Conservation (phyloP, 371 early-diverging fungal genomes). For the Mortierella sp. region DNA sequence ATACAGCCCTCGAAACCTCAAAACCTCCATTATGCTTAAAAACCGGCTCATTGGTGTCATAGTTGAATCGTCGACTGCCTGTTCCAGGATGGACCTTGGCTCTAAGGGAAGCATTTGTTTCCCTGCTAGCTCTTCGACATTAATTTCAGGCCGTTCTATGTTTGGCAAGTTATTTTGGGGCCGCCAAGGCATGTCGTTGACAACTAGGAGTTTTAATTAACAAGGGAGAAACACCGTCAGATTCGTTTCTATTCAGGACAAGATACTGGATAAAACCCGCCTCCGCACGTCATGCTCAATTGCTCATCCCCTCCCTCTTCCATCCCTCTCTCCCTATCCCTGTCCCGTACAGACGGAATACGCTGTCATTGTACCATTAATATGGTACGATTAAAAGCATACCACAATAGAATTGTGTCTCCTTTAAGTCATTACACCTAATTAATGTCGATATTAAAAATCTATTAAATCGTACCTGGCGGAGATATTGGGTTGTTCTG, state of each 20-base stretch:
- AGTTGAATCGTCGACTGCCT: constrained; percentile 53
- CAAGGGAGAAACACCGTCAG: constrained; percentile 4
- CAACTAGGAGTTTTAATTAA: constrained; percentile 16
- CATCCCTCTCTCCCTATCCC: not conserved
- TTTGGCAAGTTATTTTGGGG: constrained; percentile 51
- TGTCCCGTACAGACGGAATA: not conserved
- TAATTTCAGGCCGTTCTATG: constrained; percentile 51
- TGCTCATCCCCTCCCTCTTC: not conserved
- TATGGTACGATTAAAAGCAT: not conserved
- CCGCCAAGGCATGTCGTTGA: constrained; percentile 54
- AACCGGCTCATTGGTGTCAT: constrained; percentile 57
- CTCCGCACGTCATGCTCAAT: not conserved
- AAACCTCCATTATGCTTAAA: constrained; percentile 44
- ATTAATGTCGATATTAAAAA: constrained; percentile 12
- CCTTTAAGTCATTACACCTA: not conserved
- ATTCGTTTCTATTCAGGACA: not conserved
- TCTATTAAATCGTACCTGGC: constrained; percentile 37
- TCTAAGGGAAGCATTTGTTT: constrained; percentile 57
- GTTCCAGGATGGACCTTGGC: constrained; percentile 52
- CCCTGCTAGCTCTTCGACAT: constrained; percentile 55
- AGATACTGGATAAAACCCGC: not conserved
- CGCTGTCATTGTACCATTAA: not conserved
- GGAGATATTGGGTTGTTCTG: constrained; percentile 44
- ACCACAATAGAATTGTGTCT: not conserved
- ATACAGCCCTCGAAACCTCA: constrained; percentile 53